These are phyloP conservation scores for Solanum sparsipilum DNA, from an alignment of 257 asterid species.

Conservation along the genomic window DNA sequence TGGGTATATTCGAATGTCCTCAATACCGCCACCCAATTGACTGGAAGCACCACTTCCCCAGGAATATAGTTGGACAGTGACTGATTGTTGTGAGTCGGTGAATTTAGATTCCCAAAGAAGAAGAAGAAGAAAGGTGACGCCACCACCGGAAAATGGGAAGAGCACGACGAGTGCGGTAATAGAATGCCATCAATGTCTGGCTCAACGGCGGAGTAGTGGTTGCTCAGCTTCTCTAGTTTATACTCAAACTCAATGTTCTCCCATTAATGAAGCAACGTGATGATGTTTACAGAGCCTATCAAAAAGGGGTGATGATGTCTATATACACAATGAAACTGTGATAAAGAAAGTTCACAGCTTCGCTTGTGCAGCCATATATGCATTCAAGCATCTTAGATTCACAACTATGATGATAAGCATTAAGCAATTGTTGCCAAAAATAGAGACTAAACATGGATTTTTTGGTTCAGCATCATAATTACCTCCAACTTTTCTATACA, in stretches of 20 bases:
- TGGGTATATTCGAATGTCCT: constrained; percentile 71
- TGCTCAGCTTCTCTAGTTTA: neutral
- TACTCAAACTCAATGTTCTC: neutral
- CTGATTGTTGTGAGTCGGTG: constrained; percentile 12
- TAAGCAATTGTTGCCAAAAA: neutral
- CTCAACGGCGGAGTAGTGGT: neutral
- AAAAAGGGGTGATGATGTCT: neutral
- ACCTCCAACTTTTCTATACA: neutral
- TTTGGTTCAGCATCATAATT: neutral
- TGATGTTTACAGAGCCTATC: neutral
- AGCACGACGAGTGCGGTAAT: neutral
- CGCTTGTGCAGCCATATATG: neutral
- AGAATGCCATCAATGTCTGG: constrained; percentile 6
- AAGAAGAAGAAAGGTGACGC: constrained; percentile 22
- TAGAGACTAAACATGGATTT: neutral
- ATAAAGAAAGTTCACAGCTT: neutral
- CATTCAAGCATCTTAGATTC: neutral
- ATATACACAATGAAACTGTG: neutral
- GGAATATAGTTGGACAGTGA: constrained; percentile 51
- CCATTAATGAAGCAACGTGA: neutral
- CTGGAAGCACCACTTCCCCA: constrained; percentile 99
- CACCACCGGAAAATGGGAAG: neutral
- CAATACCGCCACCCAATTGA: constrained; percentile 85
- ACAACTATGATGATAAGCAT: neutral
- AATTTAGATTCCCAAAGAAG: constrained; percentile 24